Base-by-base conservation (phyloP, 129 eudicot genomes). In the Helianthus tuberosus region DNA sequence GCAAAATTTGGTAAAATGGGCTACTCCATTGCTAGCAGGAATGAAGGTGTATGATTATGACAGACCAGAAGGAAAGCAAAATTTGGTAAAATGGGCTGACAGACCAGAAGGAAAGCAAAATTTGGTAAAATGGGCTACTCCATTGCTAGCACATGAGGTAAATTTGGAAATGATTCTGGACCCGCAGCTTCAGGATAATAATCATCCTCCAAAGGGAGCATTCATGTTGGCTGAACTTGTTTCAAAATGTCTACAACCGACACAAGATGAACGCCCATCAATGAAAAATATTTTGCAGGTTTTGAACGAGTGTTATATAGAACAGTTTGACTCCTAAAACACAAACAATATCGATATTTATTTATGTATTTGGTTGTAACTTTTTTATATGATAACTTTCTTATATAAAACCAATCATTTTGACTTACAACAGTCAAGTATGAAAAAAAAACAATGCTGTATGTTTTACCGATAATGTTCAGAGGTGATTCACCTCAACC, bases 1-100 rank as follows among this genome's bases (percentile, higher is more conserved):
- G 57, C 59, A 67, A 49, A 74, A 68, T 50, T 12, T 80, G 72
- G 67, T 74, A 44, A 41, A 68, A 58, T 80, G 79, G 79, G 84
- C 72, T 59, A 25, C 7, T 61, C 59, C 75, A 48, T 80, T 80
- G 11, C 71, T 74, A 43, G 13, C 32, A n/a, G n/a, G n/a, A n/a
- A n/a, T n/a, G n/a, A n/a, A n/a, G n/a, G n/a, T n/a, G n/a, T n/a
- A n/a, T n/a, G n/a, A n/a, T n/a, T n/a, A n/a, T n/a, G n/a, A n/a
- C n/a, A n/a, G n/a, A n/a, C n/a, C n/a, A n/a, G 4, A 12, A 6
- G 80, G 61, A 79, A 75, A 48, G 57, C 59, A 67, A 49, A 74
- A 68, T 50, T 12, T 80, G 72, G 67, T 74, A 44, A 41, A 68
- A 58, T 80, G 79, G 79, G 84, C 72, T 20, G 66, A 25, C 65